Evolutionary conservation across 1,139 yeast species (phyloP).

Genomic region (Saccharomycopsis phalli): DNA sequence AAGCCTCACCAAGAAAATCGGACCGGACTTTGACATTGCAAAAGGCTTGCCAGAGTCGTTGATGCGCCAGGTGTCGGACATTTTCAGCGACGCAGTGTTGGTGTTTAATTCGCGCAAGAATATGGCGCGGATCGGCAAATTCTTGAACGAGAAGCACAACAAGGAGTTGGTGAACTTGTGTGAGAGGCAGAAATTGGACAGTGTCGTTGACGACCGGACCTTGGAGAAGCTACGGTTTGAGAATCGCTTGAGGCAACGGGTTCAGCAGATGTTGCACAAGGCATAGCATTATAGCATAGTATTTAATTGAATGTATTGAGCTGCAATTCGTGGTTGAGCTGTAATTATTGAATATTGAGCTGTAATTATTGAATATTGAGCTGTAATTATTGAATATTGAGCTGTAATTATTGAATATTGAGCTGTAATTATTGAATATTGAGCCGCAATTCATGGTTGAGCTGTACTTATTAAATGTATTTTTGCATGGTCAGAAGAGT

Average conservation of each 20-base stretch:
- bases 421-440: no score
- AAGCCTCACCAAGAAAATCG: conserved; percentile 3
- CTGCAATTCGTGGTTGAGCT: no score
- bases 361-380: no score
- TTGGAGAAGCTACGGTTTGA: conserved; percentile 15
- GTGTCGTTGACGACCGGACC: conserved; percentile 5
- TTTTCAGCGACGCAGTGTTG: conserved; percentile 17
- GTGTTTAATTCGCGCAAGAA: conserved; percentile 16
- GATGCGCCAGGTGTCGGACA: background rate
- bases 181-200: background rate
- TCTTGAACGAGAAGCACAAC: conserved; percentile 19
- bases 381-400: no score
- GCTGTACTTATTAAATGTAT: no score
- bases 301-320: no score
- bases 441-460: no score
- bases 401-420: no score
- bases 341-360: no score
- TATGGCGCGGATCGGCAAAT: conserved; percentile 14
- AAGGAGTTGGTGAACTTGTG: conserved; percentile 15
- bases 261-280: conserved; percentile 8
- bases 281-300: background rate
- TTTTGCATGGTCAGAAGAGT: no score
- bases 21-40: conserved; percentile 2
- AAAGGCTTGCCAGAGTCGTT: background rate
- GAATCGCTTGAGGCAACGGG: conserved; percentile 13